Conservation (phyloP, 352 stramenopile species). For the Globisporangium nodosum region DNA sequence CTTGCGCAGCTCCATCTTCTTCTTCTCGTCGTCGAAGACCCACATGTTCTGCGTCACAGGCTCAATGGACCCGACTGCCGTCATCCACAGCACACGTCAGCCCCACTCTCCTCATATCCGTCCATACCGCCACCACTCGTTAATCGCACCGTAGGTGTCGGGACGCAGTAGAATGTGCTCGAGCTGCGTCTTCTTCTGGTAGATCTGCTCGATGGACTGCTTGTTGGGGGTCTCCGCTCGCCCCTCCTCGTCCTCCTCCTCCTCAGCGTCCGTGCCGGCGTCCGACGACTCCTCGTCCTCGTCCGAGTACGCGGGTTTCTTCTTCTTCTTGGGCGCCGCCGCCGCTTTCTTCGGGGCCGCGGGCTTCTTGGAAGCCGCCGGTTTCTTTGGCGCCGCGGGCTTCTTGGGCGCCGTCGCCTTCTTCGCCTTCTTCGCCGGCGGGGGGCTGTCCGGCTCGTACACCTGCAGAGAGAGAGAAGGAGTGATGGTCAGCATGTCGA, state of each 20-base stretch:
- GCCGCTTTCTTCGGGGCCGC: slow-evolving; percentile 33
- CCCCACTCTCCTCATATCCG: neutral
- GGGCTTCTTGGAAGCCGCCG: slow-evolving; percentile 28
- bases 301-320: slow-evolving; percentile 30
- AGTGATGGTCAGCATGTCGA: neutral
- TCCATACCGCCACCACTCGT: neutral
- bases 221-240: slow-evolving; percentile 26
- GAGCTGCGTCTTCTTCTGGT: slow-evolving; percentile 97
- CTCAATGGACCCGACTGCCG: slow-evolving; percentile 92
- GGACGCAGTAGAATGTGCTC: slow-evolving; percentile 97
- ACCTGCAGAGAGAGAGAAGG: slow-evolving; percentile 1
- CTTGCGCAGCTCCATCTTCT: slow-evolving; percentile 90
- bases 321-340: slow-evolving; percentile 33
- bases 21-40: slow-evolving; percentile 87
- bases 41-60: slow-evolving; percentile 89
- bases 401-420: neutral
- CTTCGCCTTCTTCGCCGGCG: slow-evolving; percentile 8
- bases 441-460: slow-evolving; percentile 14
- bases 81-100: neutral
- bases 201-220: slow-evolving; percentile 89
- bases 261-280: slow-evolving; percentile 34
- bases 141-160: slow-evolving; percentile 92
- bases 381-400: slow-evolving; percentile 11
- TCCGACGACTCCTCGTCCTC: slow-evolving; percentile 22
- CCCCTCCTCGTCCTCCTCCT: slow-evolving; percentile 19